Conservation (phyloP, 306 rosid species). For the Ormosia semicastrata region DNA sequence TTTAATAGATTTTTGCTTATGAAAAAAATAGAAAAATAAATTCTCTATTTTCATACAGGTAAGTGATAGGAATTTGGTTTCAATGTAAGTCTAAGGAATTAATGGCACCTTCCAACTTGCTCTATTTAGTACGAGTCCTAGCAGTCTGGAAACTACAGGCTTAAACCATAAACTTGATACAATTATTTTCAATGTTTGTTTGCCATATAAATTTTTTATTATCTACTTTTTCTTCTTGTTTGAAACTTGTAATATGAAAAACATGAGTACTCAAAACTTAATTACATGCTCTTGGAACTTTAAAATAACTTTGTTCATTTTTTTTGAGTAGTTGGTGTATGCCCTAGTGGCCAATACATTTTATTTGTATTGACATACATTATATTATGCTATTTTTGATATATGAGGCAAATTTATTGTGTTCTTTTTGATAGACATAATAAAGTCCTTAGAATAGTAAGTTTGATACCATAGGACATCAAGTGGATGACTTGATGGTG, state of each 20-base stretch:
- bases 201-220: not conserved
- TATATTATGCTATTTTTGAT: no score
- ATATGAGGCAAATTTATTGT: no score
- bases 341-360: no score
- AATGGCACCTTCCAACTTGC: conserved; percentile 18
- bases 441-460: no score
- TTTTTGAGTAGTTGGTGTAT: no score
- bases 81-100: conserved; percentile 14
- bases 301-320: conserved; percentile 13
- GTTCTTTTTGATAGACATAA: no score
- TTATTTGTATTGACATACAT: no score
- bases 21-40: not conserved
- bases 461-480: no score
- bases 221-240: not conserved
- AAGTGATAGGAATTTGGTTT: conserved; percentile 29
- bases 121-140: not conserved
- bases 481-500: no score
- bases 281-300: conserved; percentile 1
- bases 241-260: not conserved
- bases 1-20: not conserved
- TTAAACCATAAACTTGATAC: not conserved
- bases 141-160: conserved; percentile 14
- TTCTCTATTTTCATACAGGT: conserved; percentile 21
- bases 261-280: not conserved
- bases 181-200: not conserved